These are phyloP conservation scores for Boletus edulis DNA, from an alignment of 768 basidiomycete species.

Conservation along the genomic window DNA sequence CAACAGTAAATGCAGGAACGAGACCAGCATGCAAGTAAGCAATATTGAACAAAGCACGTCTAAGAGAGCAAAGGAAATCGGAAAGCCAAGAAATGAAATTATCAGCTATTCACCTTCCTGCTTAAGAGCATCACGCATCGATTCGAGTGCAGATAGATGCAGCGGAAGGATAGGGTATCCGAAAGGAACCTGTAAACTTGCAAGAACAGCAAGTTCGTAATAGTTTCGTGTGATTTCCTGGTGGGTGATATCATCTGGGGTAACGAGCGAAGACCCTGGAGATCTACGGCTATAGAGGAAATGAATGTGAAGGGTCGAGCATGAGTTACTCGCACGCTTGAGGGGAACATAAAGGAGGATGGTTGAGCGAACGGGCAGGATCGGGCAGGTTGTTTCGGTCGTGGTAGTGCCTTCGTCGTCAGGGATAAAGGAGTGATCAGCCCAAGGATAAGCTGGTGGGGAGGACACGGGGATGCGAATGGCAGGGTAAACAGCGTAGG, in stretches of 20 bases:
- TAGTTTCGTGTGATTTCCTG: constrained; percentile 66
- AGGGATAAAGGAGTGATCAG: constrained; percentile 30
- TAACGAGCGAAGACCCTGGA: constrained; percentile 36
- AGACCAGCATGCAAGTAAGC: no score
- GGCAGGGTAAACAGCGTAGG: constrained; percentile 49
- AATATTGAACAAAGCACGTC: no score
- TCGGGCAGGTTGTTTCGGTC: constrained; percentile 33
- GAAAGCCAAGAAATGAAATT: no score
- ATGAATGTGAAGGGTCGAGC: constrained; percentile 57
- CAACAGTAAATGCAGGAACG: no score
- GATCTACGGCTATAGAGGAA: constrained; percentile 52
- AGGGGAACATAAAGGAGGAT: constrained; percentile 55
- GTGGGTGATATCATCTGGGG: constrained; percentile 33
- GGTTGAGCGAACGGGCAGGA: constrained; percentile 57
- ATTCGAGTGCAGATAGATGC: neutral
- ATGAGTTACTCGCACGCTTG: constrained; percentile 38
- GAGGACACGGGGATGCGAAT: constrained; percentile 42
- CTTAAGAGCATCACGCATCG: neutral
- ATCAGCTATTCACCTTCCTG: no score
- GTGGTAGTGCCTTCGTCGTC: constrained; percentile 28
- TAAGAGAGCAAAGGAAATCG: no score
- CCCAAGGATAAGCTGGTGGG: constrained; percentile 29
- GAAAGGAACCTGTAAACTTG: constrained; percentile 40
- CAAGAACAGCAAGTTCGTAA: constrained; percentile 66
- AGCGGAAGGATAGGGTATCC: constrained; percentile 49